Evolutionary conservation across 1,284 basidiomycete genomes (phyloP), one percentile per base, ranked within the genome.

Genomic region (Tremellales sp.): DNA sequence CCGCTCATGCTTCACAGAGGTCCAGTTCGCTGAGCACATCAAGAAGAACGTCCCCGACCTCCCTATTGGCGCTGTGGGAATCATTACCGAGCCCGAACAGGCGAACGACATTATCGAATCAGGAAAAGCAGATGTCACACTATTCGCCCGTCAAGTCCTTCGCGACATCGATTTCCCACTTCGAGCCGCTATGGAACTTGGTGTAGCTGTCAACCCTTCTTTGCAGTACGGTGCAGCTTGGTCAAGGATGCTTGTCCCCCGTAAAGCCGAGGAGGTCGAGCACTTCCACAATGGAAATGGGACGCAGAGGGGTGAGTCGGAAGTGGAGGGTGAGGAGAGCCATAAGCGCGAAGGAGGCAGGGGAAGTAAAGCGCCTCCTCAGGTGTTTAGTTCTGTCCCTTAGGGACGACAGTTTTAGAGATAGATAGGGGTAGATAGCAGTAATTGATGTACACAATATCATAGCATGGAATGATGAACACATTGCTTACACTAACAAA

Each of bases 1-100:
- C 25, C 15, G 21, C 29, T 15, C 25, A 22, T 40, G 46, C 13
- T 26, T 23, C 36, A 45, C 12, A 19, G 22, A 17, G 13, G 81
- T 86, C 2, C 83, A 80, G 2, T 86, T 87, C 61, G 82, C 87
- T 0, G 82, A 81, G 56, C 79, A 78, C 31, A 68, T 89, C 61
- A 87, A 87, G 75, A 78, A 81, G 52, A 77, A 80, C 4, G 73
- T 84, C 51, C 80, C 82, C 0, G 69, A 78, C 33, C 59, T 87
- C 17, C 61, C 76, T 4, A 71, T 87, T 48, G 82, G 82, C 13
- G 68, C 84, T 2, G 87, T 90, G n/a, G 88, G 88, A 2, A 67
- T 85, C 43, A 86, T 91, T 62, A 85, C 81, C 0, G 77, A 81
- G 11, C 78, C 83, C 2, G 57, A 76, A 19, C 78, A 85, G 62